These are phyloP conservation scores for Takashimella tepidaria DNA, from an alignment of 1,284 basidiomycete species.

Conservation along the genomic window DNA sequence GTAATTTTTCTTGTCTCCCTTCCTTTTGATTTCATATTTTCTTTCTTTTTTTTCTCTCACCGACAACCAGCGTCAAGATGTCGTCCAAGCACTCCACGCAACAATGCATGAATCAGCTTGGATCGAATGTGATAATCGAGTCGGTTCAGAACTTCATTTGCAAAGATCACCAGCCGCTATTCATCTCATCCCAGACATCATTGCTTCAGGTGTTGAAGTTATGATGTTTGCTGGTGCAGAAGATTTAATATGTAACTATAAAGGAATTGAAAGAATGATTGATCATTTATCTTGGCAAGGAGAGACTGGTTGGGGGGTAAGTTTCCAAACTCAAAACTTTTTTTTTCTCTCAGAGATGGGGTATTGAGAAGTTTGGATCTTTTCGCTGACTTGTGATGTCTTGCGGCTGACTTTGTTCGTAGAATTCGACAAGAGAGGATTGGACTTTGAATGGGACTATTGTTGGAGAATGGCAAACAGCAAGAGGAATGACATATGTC, in stretches of 20 bases:
- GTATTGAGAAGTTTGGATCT: background rate
- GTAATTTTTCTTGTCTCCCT: too few species aligned
- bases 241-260: constrained; percentile 93
- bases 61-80: constrained; percentile 62
- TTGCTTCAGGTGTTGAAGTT: constrained; percentile 70
- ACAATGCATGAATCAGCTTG: constrained; percentile 70
- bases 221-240: constrained; percentile 92
- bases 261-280: constrained; percentile 83
- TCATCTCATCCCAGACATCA: constrained; percentile 68
- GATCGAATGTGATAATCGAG: constrained; percentile 75
- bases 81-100: constrained; percentile 79
- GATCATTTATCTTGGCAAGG: constrained; percentile 81
- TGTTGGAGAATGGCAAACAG: constrained; percentile 85
- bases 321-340: constrained; percentile 32
- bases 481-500: constrained; percentile 87
- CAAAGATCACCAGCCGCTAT: constrained; percentile 64
- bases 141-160: constrained; percentile 62
- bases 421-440: constrained; percentile 65
- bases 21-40: too few species aligned
- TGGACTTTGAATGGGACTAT: constrained; percentile 75
- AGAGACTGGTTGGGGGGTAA: constrained; percentile 72
- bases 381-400: background rate
- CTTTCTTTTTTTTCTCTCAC: too few species aligned
- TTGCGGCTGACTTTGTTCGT: constrained; percentile 4
- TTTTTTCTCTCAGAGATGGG: background rate